phyloP scores from a whole-genome alignment of 129 eudicot genomes.

The Rutidosis leptorrhynchoides region DNA sequence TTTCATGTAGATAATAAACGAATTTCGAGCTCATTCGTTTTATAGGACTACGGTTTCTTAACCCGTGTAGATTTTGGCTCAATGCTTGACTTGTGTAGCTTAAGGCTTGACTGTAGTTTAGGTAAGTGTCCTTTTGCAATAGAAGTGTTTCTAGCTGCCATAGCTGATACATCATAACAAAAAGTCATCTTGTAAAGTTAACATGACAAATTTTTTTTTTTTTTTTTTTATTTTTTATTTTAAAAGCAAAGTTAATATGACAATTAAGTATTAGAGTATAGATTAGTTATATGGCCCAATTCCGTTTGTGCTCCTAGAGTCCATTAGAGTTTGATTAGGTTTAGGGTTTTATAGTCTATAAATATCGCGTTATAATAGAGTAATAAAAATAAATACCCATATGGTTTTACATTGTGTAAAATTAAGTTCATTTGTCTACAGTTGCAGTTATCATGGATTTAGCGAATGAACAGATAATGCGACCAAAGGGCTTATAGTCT shows the following conservation, averaged over 20 bases:
- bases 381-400: too few relatives aligned
- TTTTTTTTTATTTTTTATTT: too few relatives aligned
- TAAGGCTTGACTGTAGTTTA: slow-evolving; percentile 95
- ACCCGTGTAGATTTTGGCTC: slow-evolving; percentile 85
- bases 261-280: too few relatives aligned
- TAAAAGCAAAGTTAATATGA: too few relatives aligned
- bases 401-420: too few relatives aligned
- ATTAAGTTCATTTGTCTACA: background rate
- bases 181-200: background rate
- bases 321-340: too few relatives aligned
- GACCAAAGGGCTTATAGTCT: too few relatives aligned
- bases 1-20: slow-evolving; percentile 64
- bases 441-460: background rate
- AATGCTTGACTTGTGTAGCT: slow-evolving; percentile 99
- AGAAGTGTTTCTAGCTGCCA: slow-evolving; percentile 99
- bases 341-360: too few relatives aligned
- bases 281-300: too few relatives aligned
- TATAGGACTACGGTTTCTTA: slow-evolving; percentile 58
- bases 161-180: slow-evolving; percentile 53
- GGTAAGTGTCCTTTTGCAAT: slow-evolving; percentile 89
- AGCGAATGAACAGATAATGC: background rate
- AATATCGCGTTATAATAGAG: too few relatives aligned
- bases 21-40: slow-evolving; percentile 57
- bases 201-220: too few relatives aligned
- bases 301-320: too few relatives aligned